Percentiles rank a stretch among this genome's conserved stretches.
Evolutionary conservation across 1,139 yeast species (phyloP).

Genomic region (Candida sp.): DNA sequence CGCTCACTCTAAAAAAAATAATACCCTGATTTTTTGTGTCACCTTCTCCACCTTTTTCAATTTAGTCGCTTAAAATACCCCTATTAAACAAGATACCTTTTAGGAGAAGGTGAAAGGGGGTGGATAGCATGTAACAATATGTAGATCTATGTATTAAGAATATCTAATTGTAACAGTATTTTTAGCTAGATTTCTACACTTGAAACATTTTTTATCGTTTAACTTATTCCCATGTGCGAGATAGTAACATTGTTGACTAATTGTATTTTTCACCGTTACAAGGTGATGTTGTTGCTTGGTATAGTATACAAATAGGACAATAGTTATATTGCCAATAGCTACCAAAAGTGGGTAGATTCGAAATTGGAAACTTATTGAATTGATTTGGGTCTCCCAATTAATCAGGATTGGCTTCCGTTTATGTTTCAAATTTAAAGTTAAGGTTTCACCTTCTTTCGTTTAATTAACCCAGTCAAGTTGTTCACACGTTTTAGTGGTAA

Average conservation of each 20-base stretch:
- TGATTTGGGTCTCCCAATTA: too few species aligned
- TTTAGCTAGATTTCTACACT: not conserved
- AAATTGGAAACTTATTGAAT: too few species aligned
- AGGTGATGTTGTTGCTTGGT: not conserved
- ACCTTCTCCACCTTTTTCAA: not conserved
- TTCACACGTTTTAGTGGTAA: slow-evolving; percentile 12
- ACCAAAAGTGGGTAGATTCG: too few species aligned
- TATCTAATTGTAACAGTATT: too few species aligned
- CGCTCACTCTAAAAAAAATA: not conserved
- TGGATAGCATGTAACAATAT: too few species aligned
- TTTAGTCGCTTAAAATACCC: not conserved
- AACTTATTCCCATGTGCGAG: not conserved
- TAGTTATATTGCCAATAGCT: too few species aligned
- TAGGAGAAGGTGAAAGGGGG: too few species aligned
- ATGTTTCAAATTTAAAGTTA: too few species aligned
- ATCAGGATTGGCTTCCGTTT: too few species aligned
- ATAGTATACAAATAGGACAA: too few species aligned
- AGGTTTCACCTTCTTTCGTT: slow-evolving; percentile 15
- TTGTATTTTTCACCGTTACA: not conserved
- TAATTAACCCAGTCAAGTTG: slow-evolving; percentile 23
- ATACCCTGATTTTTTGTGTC: not conserved
- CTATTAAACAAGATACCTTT: not conserved
- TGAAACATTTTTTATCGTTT: not conserved
- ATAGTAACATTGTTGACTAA: not conserved
- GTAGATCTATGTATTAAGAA: too few species aligned